These are phyloP conservation scores for Xylariaceae sp. DNA, from an alignment of 2,329 filamentous ascomycete species.

Conservation along the genomic window DNA sequence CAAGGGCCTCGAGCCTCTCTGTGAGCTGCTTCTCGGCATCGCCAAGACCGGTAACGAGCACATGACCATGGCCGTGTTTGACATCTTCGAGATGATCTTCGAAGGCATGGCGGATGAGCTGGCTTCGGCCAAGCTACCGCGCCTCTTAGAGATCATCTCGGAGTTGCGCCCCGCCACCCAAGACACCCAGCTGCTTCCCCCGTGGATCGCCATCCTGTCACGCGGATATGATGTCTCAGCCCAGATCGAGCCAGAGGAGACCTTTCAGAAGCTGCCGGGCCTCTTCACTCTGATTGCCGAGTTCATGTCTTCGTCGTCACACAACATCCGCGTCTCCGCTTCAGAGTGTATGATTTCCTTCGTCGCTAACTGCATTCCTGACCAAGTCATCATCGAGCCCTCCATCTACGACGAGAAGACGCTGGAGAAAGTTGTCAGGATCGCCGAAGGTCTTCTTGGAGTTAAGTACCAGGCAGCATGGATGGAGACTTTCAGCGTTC, in stretches of 20 bases:
- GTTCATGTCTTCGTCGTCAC: constrained; percentile 81
- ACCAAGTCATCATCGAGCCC: constrained; percentile 77
- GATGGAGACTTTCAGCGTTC: constrained; percentile 88
- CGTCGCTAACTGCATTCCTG: constrained; percentile 82
- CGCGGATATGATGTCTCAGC: constrained; percentile 91
- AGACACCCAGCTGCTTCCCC: constrained; percentile 89
- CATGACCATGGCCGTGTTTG: constrained; percentile 92
- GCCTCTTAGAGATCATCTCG: constrained; percentile 84
- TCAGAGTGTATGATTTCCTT: constrained; percentile 95
- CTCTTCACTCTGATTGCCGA: constrained; percentile 75
- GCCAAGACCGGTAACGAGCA: constrained; percentile 90
- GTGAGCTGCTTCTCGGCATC: constrained; percentile 83
- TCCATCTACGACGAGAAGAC: constrained; percentile 91
- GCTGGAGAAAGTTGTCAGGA: constrained; percentile 73
- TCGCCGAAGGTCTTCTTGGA: constrained; percentile 70
- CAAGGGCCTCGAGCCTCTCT: constrained; percentile 89
- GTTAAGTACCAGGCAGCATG: constrained; percentile 93
- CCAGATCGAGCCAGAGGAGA: constrained; percentile 83
- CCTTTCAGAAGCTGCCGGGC: constrained; percentile 83
- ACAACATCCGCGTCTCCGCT: constrained; percentile 91
- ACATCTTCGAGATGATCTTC: constrained; percentile 97
- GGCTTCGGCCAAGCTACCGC: constrained; percentile 82
- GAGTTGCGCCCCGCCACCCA: constrained; percentile 88
- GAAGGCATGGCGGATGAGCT: constrained; percentile 82
- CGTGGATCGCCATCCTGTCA: constrained; percentile 94